Evolutionary conservation across 2,329 filamentous ascomycete genomes (phyloP), one percentile per base, ranked within the genome.

Genomic region (Grosmannia huntii): DNA sequence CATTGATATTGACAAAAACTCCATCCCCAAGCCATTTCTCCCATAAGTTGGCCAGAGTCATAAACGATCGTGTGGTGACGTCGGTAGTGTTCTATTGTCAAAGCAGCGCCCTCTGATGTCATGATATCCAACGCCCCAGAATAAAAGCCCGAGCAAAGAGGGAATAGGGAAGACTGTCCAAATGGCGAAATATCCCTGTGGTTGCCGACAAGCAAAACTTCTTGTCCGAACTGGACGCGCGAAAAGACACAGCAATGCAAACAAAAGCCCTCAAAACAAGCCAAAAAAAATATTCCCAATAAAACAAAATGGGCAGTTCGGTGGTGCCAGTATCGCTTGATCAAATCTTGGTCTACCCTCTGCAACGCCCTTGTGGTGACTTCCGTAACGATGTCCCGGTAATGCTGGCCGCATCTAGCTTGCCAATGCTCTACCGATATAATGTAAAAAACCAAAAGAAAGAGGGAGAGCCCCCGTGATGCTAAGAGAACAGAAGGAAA

Each of bases 311-410:
- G 36, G 36, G 53, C 53, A 11, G 23, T 44, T 49, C 46, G 16
- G 41, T 28, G 53, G 23, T n/a, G 33, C 53, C 53, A 44, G 53
- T 27, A 11, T 54, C 51, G 53, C 25, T 36, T 54, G 36, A 36
- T 53, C 31, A 53, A 44, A 54, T 54, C 21, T 54, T 21, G 53
- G 53, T 54, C 53, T 54, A 54, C 36, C 36, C 53, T 54, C 23
- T 54, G 53, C 44, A 54, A 54, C 53, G 53, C 53, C 53, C 21
- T 21, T 41, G 53, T 41, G 25, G 44, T 54, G 21, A 23, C 46
- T 49, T 49, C 10, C 25, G 21, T 14, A 23, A 11, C 14, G 31
- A 53, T 38, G 53, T 54, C 21, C 36, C 23, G 21, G 53, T 25
- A 25, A 53, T 54, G 25, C 7, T 51, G 49, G 49, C 28, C 16